Percentiles rank a stretch among this genome's conserved stretches.
Evolutionary conservation across 441 rosid genomes (phyloP).

Genomic region (Populus trichocarpa): DNA sequence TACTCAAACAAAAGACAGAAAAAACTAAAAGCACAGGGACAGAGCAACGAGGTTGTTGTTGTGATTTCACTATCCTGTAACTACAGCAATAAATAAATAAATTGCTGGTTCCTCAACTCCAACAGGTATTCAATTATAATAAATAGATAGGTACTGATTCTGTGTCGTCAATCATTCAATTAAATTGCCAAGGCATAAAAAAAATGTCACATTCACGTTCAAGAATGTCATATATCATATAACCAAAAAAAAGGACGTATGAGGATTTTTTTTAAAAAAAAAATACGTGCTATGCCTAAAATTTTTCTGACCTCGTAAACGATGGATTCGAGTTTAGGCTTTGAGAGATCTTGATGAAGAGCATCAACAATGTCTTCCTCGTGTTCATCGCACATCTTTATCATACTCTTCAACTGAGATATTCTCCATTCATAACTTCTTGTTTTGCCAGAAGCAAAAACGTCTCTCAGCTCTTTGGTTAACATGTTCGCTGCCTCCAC

Average conservation of each 20-base stretch:
- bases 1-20: background rate
- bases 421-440: constrained; percentile 59
- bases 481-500: constrained; percentile 36
- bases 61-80: constrained; percentile 2
- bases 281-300: background rate
- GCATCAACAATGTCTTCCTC: constrained; percentile 57
- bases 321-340: constrained; percentile 59
- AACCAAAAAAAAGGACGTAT: no score
- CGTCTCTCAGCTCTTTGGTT: constrained; percentile 38
- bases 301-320: constrained; percentile 48
- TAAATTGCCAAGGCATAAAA: background rate
- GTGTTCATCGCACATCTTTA: constrained; percentile 44
- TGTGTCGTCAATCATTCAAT: background rate
- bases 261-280: background rate
- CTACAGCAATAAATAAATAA: background rate
- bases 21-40: background rate
- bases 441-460: constrained; percentile 46
- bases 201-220: background rate
- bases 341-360: constrained; percentile 57
- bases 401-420: constrained; percentile 45
- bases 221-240: background rate
- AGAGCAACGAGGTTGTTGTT: background rate
- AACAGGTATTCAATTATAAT: background rate
- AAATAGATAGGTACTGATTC: background rate
- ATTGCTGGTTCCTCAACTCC: background rate